phyloP scores from a whole-genome alignment of 495 filamentous ascomycete species.

The Podospora pseudopauciseta region DNA sequence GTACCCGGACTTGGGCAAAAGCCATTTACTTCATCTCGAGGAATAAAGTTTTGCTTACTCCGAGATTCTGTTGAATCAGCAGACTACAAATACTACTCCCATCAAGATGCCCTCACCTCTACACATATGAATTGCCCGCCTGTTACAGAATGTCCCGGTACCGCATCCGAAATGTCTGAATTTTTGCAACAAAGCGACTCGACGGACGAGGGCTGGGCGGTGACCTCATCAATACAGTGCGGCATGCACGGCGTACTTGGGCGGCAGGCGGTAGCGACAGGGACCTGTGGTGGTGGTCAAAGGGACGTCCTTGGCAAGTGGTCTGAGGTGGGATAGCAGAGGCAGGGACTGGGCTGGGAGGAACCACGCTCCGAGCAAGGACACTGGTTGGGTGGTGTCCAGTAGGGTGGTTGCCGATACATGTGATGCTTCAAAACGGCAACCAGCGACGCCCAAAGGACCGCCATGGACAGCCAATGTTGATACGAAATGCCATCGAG shows the following conservation, averaged over 20 bases:
- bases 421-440: constrained; percentile 6
- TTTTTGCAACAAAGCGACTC: neutral
- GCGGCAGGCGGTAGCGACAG: constrained; percentile 11
- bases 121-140: too few species aligned
- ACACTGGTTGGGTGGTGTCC: neutral
- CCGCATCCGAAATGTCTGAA: neutral
- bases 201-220: neutral
- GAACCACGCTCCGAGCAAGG: constrained; percentile 12
- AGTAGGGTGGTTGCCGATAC: constrained; percentile 8
- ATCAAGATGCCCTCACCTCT: too few species aligned
- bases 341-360: constrained; percentile 9
- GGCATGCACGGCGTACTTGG: neutral
- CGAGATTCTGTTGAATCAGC: neutral
- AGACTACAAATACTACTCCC: too few species aligned
- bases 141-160: neutral
- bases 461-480: neutral
- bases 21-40: neutral
- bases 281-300: neutral
- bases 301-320: constrained; percentile 12
- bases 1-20: neutral
- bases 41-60: neutral
- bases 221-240: constrained; percentile 27
- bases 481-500: neutral
- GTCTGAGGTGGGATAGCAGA: constrained; percentile 9
- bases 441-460: neutral